Conservation (phyloP, 2,329 filamentous ascomycete genomes). For the Trichoderma citrinoviride region DNA sequence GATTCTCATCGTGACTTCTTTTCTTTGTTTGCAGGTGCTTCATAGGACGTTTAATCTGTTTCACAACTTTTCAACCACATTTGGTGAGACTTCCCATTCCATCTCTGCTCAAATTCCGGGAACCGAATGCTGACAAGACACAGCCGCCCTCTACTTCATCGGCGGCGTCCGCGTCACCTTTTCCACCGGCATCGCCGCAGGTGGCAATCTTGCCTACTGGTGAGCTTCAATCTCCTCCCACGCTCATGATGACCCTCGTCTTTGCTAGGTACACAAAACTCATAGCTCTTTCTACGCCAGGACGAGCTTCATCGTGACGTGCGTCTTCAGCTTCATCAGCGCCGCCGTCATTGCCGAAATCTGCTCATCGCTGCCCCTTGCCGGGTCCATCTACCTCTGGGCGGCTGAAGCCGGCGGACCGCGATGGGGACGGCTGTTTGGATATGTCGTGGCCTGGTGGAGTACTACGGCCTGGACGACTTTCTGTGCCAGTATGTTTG, state of each 20-base stretch:
- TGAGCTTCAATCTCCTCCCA: conserved; percentile 29
- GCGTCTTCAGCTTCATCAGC: conserved; percentile 60
- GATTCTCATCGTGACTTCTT: not conserved
- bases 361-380: conserved; percentile 57
- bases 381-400: conserved; percentile 61
- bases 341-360: conserved; percentile 60
- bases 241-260: not conserved
- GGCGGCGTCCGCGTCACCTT: conserved; percentile 60
- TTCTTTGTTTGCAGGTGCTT: conserved; percentile 43
- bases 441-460: conserved; percentile 64
- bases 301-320: conserved; percentile 59
- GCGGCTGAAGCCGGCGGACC: conserved; percentile 58
- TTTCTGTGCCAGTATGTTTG: conserved; percentile 48
- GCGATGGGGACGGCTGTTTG: conserved; percentile 53
- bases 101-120: not conserved
- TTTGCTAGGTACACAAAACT: no score
- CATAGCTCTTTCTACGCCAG: conserved; percentile 31
- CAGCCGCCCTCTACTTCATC: conserved; percentile 60
- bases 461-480: conserved; percentile 62
- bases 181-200: conserved; percentile 60
- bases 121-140: not conserved
- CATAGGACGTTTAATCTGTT: conserved; percentile 56
- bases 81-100: no score
- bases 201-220: conserved; percentile 61
- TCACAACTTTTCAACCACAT: conserved; percentile 59